Base-by-base conservation (phyloP, 164 flowering plant genomes). In the Nymphaea colorata region DNA sequence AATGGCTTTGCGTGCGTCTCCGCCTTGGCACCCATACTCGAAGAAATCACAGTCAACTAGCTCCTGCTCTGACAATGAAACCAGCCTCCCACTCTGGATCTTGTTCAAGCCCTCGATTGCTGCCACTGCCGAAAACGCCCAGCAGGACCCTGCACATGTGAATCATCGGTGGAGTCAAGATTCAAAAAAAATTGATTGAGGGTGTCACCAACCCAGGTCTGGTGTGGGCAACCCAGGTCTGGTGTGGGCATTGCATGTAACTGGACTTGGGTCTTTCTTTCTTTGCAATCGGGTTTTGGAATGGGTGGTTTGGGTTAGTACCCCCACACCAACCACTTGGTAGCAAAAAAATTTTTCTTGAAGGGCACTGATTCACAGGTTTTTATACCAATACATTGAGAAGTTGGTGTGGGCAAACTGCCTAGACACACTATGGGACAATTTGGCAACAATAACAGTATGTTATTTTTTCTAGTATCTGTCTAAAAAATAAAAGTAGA, bases 91-190 rank as follows among this genome's bases (percentile, higher is more conserved):
- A 3, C 75, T 74, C n/a, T 6, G 44, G 57, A 72, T 64, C 25
- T 77, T 12, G 67, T 42, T 68, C 42, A 73, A 11, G 2, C 80
- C 78, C 45, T 79, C 75, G 55, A 57, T 65, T 11, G 78, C 80
- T 1, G 76, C 82, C 2, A 76, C 74, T 2, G 78, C 72, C 36
- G 79, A 74, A 42, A 79, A 76, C 2, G 76, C 78, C 79, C 82
- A 79, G 18, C 80, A 79, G 57, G 74, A 11, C 41, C 79, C 81
- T 75, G 45, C 36, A 25, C 36, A 25, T 25, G 36, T 16, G 59
- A 57, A 41, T 36, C 4, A 57, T 14, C 43, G 16, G 59, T 8
- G 16, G 59, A 16, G 16, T 8, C 10, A 2, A 2, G 12, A 55
- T 16, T 55, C 1, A 10, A 55, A 25, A 16, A 8, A 10, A 55